These are phyloP conservation scores for Leccinellum albellum DNA, from an alignment of 768 basidiomycete genomes.

Conservation along the genomic window DNA sequence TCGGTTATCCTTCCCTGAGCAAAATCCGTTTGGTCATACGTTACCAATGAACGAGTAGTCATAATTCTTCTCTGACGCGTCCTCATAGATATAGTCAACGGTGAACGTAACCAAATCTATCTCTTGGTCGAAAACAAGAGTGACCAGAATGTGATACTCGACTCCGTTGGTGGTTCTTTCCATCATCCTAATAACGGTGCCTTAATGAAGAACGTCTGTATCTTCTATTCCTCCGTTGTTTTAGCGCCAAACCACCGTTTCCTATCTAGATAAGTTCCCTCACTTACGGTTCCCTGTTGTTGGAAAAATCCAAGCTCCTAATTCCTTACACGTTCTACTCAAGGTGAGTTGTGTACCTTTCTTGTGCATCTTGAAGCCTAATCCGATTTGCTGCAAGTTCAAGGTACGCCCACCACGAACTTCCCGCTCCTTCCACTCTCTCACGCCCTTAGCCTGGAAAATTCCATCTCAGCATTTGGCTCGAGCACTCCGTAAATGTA, in stretches of 20 bases:
- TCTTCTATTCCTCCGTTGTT: neutral
- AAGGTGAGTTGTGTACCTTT: slow-evolving; percentile 53
- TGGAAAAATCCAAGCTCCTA: slow-evolving; percentile 55
- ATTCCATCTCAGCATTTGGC: slow-evolving; percentile 66
- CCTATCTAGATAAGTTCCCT: slow-evolving; percentile 51
- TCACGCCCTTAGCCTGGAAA: slow-evolving; percentile 59
- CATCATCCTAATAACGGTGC: slow-evolving; percentile 58
- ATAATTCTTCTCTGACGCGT: slow-evolving; percentile 10
- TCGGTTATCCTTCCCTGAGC: slow-evolving; percentile 60
- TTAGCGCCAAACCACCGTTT: neutral
- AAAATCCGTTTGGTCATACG: slow-evolving; percentile 76
- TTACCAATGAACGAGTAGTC: slow-evolving; percentile 9
- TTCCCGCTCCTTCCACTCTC: neutral
- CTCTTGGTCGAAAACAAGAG: slow-evolving; percentile 75
- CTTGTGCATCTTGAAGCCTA: neutral
- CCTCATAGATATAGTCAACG: slow-evolving; percentile 73
- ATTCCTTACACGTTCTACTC: slow-evolving; percentile 75
- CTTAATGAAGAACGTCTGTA: slow-evolving; percentile 71
- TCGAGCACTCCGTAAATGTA: slow-evolving; percentile 66
- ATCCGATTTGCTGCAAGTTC: slow-evolving; percentile 40
- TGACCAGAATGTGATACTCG: slow-evolving; percentile 64
- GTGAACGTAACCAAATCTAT: slow-evolving; percentile 67
- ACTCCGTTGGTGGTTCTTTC: slow-evolving; percentile 63
- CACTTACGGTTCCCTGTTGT: slow-evolving; percentile 49
- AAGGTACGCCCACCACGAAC: slow-evolving; percentile 41